Conservation (phyloP, 768 basidiomycete genomes). For the Tremella mesenterica region DNA sequence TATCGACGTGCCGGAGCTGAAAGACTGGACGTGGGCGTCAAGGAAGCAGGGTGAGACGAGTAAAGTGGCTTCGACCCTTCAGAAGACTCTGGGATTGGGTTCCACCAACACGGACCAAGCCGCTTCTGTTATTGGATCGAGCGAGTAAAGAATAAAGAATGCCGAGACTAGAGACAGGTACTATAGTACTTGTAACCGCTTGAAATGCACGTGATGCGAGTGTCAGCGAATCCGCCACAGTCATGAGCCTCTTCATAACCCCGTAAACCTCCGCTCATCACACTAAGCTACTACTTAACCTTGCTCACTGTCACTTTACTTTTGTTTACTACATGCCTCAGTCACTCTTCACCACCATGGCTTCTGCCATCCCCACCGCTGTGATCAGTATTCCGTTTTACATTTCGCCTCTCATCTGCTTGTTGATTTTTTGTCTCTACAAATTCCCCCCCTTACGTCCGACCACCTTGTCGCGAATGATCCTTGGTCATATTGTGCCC, state of each 20-base stretch:
- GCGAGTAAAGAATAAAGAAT: conserved; percentile 8
- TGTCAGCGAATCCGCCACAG: neutral
- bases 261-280: neutral
- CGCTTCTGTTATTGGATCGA: conserved; percentile 20
- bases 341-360: too few relatives aligned
- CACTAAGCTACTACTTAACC: neutral
- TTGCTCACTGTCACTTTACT: neutral
- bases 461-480: too few relatives aligned
- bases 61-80: conserved; percentile 8
- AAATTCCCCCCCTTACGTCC: too few relatives aligned
- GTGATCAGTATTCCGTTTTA: too few relatives aligned
- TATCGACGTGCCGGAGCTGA: conserved; percentile 23
- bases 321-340: neutral
- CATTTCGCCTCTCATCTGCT: too few relatives aligned
- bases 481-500: too few relatives aligned
- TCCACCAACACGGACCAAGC: conserved; percentile 9
- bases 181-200: neutral
- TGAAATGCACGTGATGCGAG: neutral
- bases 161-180: neutral
- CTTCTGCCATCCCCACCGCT: too few relatives aligned
- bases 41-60: conserved; percentile 15
- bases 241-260: neutral
- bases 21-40: conserved; percentile 31
- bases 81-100: conserved; percentile 8
- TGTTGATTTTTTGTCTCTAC: too few relatives aligned